Evolutionary conservation across 192 early-diverging fungal species (phyloP).

Genomic region (Coemansia guatemalensis): DNA sequence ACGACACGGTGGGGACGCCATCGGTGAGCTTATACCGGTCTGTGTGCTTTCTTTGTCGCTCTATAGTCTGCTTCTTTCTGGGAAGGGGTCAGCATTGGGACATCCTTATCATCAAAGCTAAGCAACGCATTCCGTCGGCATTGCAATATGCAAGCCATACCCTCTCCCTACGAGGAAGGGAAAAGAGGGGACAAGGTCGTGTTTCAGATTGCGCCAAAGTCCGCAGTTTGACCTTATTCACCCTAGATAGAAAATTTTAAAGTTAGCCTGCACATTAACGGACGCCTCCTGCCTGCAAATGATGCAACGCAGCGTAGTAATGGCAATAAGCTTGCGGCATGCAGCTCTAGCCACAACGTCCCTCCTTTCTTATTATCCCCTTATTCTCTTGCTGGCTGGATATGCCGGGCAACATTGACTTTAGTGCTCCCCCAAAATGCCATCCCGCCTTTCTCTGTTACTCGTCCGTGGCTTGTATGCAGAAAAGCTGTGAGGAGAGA

Average conservation of each 20-base stretch:
- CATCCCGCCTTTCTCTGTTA: background rate
- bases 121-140: background rate
- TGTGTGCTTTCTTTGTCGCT: background rate
- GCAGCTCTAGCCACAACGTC: slow-evolving; percentile 10
- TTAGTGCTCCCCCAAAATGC: background rate
- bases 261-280: background rate
- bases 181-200: background rate
- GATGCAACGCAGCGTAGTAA: slow-evolving; percentile 5
- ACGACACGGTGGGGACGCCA: background rate
- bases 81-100: background rate
- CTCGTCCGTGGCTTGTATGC: slow-evolving; percentile 7
- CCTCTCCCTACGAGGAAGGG: background rate
- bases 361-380: slow-evolving; percentile 1
- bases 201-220: background rate
- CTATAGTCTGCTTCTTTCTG: background rate
- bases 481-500: background rate
- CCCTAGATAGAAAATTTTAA: background rate
- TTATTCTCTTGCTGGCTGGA: background rate
- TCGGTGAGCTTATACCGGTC: background rate
- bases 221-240: background rate
- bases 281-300: slow-evolving; percentile 9
- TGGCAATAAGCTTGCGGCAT: slow-evolving; percentile 1
- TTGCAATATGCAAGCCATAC: background rate
- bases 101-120: background rate
- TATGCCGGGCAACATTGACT: background rate